Evolutionary conservation across 2,329 filamentous ascomycete species (phyloP).

Genomic region (Talaromyces islandicus): DNA sequence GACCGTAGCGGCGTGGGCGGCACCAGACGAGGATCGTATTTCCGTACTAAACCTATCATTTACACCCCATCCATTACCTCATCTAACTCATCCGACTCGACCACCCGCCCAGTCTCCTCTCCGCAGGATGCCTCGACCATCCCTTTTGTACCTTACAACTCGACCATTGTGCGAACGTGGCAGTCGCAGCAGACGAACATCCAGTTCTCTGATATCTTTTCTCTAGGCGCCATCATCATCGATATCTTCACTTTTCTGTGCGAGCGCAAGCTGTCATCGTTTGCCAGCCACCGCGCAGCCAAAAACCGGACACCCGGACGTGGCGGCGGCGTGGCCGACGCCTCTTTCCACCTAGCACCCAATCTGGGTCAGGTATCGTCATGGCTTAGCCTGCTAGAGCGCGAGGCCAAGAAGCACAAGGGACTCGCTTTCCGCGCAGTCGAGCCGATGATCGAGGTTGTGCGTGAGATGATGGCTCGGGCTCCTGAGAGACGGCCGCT

Average conservation of each 20-base stretch:
- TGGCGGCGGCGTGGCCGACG: slow-evolving; percentile 47
- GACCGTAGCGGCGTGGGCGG: slow-evolving; percentile 13
- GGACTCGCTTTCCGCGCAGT: slow-evolving; percentile 33
- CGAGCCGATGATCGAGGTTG: slow-evolving; percentile 30
- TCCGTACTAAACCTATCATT: slow-evolving; percentile 21
- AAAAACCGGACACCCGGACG: slow-evolving; percentile 45
- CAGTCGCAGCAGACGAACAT: slow-evolving; percentile 32
- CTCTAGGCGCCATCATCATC: slow-evolving; percentile 52
- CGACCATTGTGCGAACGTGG: slow-evolving; percentile 30
- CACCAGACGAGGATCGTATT: slow-evolving; percentile 8
- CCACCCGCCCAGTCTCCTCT: slow-evolving; percentile 22
- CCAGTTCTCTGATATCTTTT: slow-evolving; percentile 50
- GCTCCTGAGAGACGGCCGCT: slow-evolving; percentile 26
- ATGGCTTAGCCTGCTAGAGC: slow-evolving; percentile 49
- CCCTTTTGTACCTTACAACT: slow-evolving; percentile 12
- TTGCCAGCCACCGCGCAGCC: slow-evolving; percentile 49
- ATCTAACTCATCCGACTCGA: slow-evolving; percentile 16
- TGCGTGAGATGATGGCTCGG: slow-evolving; percentile 31
- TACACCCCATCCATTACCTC: slow-evolving; percentile 30
- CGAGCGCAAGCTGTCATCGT: slow-evolving; percentile 51
- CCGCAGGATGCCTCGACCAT: slow-evolving; percentile 19
- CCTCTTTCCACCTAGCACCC: slow-evolving; percentile 49
- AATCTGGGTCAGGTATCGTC: slow-evolving; percentile 51
- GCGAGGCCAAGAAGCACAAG: slow-evolving; percentile 40
- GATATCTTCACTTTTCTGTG: slow-evolving; percentile 56